A percentile compares a stretch with the other conserved stretches of the same genome.
phyloP scores from a whole-genome alignment of 2,329 filamentous ascomycete genomes.

The Ophiocordyceps camponoti-saundersi region DNA sequence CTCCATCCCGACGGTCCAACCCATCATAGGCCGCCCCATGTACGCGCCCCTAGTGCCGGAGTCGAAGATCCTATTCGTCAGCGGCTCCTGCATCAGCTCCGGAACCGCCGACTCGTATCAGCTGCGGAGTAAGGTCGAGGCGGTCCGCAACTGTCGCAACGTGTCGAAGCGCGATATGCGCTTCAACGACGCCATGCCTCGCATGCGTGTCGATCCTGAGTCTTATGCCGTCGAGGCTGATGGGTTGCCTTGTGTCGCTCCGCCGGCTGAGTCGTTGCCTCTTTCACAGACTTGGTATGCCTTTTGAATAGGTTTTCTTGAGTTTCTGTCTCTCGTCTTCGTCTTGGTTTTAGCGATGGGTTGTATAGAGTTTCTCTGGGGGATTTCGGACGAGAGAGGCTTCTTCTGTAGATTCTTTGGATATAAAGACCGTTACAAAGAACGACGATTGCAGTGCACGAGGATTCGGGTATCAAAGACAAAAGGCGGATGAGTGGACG shows the following conservation, averaged over 20 bases:
- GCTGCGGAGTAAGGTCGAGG: constrained; percentile 62
- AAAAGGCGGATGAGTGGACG: not conserved
- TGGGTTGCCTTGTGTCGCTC: constrained; percentile 54
- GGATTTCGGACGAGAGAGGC: too few species aligned
- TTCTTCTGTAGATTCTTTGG: too few species aligned
- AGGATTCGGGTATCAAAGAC: not conserved
- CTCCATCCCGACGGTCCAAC: constrained; percentile 77
- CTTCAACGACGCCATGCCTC: constrained; percentile 67
- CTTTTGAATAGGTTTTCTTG: constrained; percentile 30
- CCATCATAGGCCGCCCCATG: constrained; percentile 70
- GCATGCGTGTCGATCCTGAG: constrained; percentile 86
- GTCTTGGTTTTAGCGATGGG: not conserved
- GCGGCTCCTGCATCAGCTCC: constrained; percentile 47
- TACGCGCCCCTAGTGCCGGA: constrained; percentile 59
- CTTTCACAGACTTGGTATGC: constrained; percentile 64
- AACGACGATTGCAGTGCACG: too few species aligned
- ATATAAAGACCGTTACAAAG: too few species aligned
- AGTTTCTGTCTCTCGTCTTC: not conserved
- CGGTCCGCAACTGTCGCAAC: constrained; percentile 58
- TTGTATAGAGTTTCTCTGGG: too few species aligned
- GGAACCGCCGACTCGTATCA: constrained; percentile 56
- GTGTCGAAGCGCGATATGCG: constrained; percentile 82
- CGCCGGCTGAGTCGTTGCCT: constrained; percentile 54
- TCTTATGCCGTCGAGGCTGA: constrained; percentile 78
- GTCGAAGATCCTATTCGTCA: constrained; percentile 72